phyloP scores from a whole-genome alignment of 345 rosid species.

The Isatis tinctoria region DNA sequence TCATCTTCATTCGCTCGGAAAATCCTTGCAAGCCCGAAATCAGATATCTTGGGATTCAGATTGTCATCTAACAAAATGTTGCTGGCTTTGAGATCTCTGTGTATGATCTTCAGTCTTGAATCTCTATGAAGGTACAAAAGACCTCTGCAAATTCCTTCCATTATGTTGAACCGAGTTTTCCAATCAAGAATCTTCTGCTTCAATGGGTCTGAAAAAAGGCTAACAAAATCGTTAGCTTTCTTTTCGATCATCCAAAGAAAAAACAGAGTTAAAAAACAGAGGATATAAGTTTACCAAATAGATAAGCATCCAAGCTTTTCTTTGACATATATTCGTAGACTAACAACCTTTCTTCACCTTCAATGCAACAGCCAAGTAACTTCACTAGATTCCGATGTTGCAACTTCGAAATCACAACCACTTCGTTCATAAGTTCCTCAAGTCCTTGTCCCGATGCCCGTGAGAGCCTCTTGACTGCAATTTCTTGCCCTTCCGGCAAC shows the following conservation, averaged over 20 bases:
- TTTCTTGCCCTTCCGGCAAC: constrained; percentile 36
- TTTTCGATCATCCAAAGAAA: background rate
- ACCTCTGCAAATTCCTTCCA: constrained; percentile 50
- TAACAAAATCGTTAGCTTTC: background rate
- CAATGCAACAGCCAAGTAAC: constrained; percentile 53
- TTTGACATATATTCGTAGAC: constrained; percentile 52
- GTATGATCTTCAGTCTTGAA: constrained; percentile 48
- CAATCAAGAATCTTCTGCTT: constrained; percentile 34
- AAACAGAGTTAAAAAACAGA: background rate
- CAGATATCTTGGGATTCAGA: constrained; percentile 46
- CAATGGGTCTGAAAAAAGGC: constrained; percentile 22
- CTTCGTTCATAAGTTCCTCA: constrained; percentile 54
- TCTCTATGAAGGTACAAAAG: constrained; percentile 47
- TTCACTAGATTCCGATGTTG: constrained; percentile 66
- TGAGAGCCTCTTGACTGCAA: constrained; percentile 62
- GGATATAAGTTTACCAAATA: constrained; percentile 35
- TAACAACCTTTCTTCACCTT: constrained; percentile 52
- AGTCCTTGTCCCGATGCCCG: constrained; percentile 58
- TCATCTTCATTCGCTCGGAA: constrained; percentile 38
- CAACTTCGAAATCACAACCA: constrained; percentile 49
- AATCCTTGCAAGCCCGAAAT: constrained; percentile 47
- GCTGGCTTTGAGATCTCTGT: constrained; percentile 48
- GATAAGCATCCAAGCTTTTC: constrained; percentile 39
- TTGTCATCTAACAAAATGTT: constrained; percentile 50
- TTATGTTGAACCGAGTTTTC: constrained; percentile 38